Conservation (phyloP, 305 asterid genomes). For the Andrographis paniculata region DNA sequence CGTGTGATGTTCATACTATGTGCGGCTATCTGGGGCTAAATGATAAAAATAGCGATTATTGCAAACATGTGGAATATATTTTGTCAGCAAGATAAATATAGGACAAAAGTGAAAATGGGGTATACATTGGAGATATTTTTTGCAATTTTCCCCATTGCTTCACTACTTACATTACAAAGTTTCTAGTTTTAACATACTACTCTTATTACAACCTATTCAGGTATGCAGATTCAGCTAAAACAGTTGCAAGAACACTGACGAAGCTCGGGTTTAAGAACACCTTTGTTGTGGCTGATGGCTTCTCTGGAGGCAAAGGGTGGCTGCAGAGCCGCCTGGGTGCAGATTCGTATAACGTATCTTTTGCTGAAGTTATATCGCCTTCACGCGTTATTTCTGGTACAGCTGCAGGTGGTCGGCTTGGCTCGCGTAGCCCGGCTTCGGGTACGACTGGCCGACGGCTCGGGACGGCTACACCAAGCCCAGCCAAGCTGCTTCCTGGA, state of each 20-base stretch:
- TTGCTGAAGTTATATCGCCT: constrained; percentile 71
- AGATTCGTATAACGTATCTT: constrained; percentile 62
- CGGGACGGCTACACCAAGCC: constrained; percentile 17
- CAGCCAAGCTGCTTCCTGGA: constrained; percentile 38
- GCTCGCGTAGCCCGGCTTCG: constrained; percentile 24
- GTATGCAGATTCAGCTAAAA: constrained; percentile 79
- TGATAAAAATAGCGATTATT: no score
- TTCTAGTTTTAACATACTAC: background rate
- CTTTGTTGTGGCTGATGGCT: constrained; percentile 78
- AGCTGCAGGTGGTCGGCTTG: constrained; percentile 43
- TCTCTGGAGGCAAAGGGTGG: constrained; percentile 92
- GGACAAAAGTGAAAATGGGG: no score
- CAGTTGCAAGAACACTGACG: constrained; percentile 66
- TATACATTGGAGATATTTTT: no score
- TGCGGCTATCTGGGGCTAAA: no score
- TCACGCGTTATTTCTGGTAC: constrained; percentile 48
- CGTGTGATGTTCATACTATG: no score
- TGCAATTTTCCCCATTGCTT: constrained; percentile 5
- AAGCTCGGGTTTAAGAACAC: constrained; percentile 81
- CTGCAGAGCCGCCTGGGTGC: constrained; percentile 75
- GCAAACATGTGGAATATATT: no score
- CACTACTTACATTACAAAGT: background rate
- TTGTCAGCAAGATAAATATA: no score
- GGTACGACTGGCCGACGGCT: constrained; percentile 29
- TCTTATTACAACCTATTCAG: constrained; percentile 26